Evolutionary conservation across 495 filamentous ascomycete species (phyloP), one percentile per base, ranked within the genome.

Genomic region (Tetracladium setigerum): DNA sequence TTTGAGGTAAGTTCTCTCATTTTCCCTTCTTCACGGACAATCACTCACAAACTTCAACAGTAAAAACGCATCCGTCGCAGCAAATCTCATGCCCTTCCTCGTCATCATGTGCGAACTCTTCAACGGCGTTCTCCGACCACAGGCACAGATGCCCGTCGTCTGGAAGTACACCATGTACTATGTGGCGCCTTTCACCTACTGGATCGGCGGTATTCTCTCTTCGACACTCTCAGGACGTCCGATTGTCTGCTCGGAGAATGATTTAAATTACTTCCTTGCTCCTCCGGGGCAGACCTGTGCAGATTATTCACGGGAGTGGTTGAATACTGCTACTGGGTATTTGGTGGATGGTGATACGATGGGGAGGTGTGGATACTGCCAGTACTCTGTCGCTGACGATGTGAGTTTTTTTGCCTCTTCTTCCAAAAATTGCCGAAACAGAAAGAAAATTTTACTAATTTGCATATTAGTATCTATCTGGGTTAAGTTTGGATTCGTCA

Each of bases 61-160:
- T 82, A 87, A 60, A 0, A 87, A 87, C 62, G 77, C 83, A 41
- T 67, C 85, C 3, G 70, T 87, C 24, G 84, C 83, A 12, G 79
- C 75, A 11, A 54, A 88, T 1, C 71, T 84, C 5, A 76, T 83
- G 6, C 80, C 80, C 0, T 57, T 76, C 13, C 76, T 82, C 58
- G 80, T 83, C 65, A 70, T 75, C 17, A 79, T 81, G 47, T 67
- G 80, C 41, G 66, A 77, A 19, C 66, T 70, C 11, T 84, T 82
- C 62, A 78, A 74, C 46, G 78, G 80, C 40, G 70, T 82, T 12
- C 60, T 81, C 15, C 73, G 80, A 2, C 78, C 79, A 1, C 73
- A 73, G 43, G 38, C 34, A 0, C 65, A 62, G 4, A 52, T 84
- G 4, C 68, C 72, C 1, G 60, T 64, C 38, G 82, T 83, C 57